Conservation (phyloP, 306 rosid genomes). For the Sindora glabra region DNA sequence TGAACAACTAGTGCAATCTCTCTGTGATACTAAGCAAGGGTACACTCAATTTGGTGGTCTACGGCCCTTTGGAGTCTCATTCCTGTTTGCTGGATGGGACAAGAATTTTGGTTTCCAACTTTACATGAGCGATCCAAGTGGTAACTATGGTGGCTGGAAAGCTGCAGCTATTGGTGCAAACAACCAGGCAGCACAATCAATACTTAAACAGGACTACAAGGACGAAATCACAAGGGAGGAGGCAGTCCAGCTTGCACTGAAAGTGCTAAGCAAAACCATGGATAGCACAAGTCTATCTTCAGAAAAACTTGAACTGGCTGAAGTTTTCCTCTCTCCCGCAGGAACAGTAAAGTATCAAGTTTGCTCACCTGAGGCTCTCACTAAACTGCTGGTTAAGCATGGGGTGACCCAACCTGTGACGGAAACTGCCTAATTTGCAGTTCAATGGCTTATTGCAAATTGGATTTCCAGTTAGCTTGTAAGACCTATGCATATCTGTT, state of each 20-base stretch:
- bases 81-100: constrained; percentile 49
- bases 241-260: constrained; percentile 45
- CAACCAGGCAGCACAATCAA: constrained; percentile 43
- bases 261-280: constrained; percentile 45
- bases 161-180: constrained; percentile 46
- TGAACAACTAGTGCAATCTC: constrained; percentile 45
- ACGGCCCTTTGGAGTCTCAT: constrained; percentile 40
- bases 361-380: constrained; percentile 34
- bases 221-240: constrained; percentile 42
- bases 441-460: no score
- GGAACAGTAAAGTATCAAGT: constrained; percentile 46
- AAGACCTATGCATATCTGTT: no score
- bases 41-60: constrained; percentile 48
- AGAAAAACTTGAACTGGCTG: constrained; percentile 41
- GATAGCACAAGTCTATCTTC: constrained; percentile 41
- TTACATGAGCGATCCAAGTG: constrained; percentile 52
- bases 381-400: constrained; percentile 35
- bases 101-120: constrained; percentile 42
- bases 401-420: constrained; percentile 46
- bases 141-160: constrained; percentile 50
- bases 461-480: no score
- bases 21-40: constrained; percentile 45
- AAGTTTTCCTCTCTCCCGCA: constrained; percentile 36
- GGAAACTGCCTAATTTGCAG: constrained; percentile 31
- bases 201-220: constrained; percentile 46